Evolutionary conservation across 2,329 filamentous ascomycete genomes (phyloP).

Genomic region (Aphanocladium album): DNA sequence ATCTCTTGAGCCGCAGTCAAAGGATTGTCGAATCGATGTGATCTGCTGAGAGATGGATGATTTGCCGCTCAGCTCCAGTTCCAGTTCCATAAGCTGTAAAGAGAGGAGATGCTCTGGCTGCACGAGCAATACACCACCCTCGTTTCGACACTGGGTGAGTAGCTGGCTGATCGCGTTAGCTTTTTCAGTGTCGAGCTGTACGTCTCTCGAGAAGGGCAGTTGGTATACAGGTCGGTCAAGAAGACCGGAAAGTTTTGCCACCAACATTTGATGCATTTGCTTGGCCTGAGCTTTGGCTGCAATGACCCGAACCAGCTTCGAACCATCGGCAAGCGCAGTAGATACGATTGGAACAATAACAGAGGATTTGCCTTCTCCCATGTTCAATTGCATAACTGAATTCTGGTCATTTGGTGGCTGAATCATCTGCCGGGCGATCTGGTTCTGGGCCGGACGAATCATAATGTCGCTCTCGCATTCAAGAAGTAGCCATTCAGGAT

Average conservation of each 20-base stretch:
- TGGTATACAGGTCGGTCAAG: conserved; percentile 30
- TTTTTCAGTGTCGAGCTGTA: conserved; percentile 29
- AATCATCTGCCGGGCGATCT: conserved; percentile 55
- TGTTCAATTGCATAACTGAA: conserved; percentile 60
- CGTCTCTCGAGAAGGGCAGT: conserved; percentile 49
- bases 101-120: conserved; percentile 63
- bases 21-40: neutral
- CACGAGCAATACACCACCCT: conserved; percentile 52
- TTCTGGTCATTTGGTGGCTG: conserved; percentile 36
- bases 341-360: conserved; percentile 64
- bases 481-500: conserved; percentile 57
- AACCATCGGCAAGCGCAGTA: conserved; percentile 44
- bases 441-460: conserved; percentile 54
- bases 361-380: conserved; percentile 67
- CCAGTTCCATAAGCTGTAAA: conserved; percentile 53
- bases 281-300: conserved; percentile 56
- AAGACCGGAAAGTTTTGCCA: conserved; percentile 50
- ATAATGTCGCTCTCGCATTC: conserved; percentile 60
- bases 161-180: conserved; percentile 33
- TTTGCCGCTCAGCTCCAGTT: neutral
- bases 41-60: neutral
- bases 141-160: conserved; percentile 40
- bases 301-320: conserved; percentile 50
- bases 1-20: conserved; percentile 41
- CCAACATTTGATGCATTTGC: conserved; percentile 55